These are phyloP conservation scores for Allium cepa DNA, from an alignment of 106 monocot genomes.

Conservation along the genomic window DNA sequence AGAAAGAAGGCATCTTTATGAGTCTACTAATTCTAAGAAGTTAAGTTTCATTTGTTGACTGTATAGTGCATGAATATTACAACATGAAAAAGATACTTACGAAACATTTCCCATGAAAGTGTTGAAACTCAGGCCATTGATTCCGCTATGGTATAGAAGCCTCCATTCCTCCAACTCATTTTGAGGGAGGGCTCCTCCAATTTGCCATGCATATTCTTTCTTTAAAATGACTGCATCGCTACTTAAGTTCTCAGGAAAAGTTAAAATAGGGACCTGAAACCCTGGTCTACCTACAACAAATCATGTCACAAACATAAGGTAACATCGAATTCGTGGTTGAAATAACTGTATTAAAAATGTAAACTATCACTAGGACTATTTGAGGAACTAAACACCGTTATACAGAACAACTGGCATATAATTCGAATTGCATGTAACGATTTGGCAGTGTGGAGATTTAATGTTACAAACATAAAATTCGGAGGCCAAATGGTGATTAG, in stretches of 20 bases:
- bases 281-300: constrained; percentile 52
- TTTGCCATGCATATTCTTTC: constrained; percentile 93
- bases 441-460: no score
- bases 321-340: no score
- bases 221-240: constrained; percentile 42
- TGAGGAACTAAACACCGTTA: no score
- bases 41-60: not conserved
- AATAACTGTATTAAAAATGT: no score
- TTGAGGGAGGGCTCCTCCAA: constrained; percentile 74
- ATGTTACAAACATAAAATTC: no score
- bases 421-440: no score
- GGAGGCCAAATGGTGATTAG: no score
- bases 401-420: no score
- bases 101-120: constrained; percentile 78
- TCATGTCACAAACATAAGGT: no score
- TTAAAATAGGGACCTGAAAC: constrained; percentile 60
- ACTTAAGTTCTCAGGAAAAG: constrained; percentile 41
- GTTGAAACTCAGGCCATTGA: constrained; percentile 87
- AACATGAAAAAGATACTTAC: constrained; percentile 37
- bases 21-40: no score
- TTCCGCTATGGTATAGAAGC: constrained; percentile 81
- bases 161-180: constrained; percentile 72
- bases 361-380: no score
- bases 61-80: not conserved
- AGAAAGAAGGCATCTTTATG: no score